phyloP scores from a whole-genome alignment of 805 yeast genomes.

The Ogataea populi-albae region DNA sequence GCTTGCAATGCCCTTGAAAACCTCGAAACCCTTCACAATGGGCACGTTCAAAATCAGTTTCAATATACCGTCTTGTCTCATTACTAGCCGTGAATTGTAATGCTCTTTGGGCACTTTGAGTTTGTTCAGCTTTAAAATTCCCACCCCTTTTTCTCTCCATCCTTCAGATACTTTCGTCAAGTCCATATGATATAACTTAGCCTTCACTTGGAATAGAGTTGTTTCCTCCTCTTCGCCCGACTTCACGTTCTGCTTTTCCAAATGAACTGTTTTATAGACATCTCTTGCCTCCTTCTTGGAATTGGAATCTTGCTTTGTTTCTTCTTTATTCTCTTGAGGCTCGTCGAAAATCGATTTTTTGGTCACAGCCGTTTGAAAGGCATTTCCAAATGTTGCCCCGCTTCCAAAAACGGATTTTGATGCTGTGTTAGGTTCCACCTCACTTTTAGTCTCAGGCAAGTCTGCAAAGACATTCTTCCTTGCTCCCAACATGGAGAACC shows the following conservation, averaged over 20 bases:
- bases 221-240: constrained; percentile 92
- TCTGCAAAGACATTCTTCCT: constrained; percentile 36
- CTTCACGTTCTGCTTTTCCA: constrained; percentile 55
- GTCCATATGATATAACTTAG: constrained; percentile 76
- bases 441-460: constrained; percentile 7
- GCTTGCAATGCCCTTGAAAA: constrained; percentile 79
- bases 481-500: constrained; percentile 34
- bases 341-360: constrained; percentile 59
- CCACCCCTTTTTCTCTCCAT: constrained; percentile 96
- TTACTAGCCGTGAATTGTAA: constrained; percentile 64
- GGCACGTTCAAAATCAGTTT: constrained; percentile 80
- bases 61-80: constrained; percentile 86
- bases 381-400: constrained; percentile 48
- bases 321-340: constrained; percentile 15
- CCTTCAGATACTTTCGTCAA: constrained; percentile 65
- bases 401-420: constrained; percentile 39
- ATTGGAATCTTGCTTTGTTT: constrained; percentile 22
- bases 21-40: constrained; percentile 56
- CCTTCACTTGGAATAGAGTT: constrained; percentile 63
- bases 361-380: constrained; percentile 49
- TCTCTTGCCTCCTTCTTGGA: constrained; percentile 31
- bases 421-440: constrained; percentile 9
- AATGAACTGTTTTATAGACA: constrained; percentile 55
- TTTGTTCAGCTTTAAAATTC: constrained; percentile 75
- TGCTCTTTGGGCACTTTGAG: constrained; percentile 26